phyloP scores from a whole-genome alignment of 371 early-diverging fungal genomes.

The Actinomortierella wolfii region DNA sequence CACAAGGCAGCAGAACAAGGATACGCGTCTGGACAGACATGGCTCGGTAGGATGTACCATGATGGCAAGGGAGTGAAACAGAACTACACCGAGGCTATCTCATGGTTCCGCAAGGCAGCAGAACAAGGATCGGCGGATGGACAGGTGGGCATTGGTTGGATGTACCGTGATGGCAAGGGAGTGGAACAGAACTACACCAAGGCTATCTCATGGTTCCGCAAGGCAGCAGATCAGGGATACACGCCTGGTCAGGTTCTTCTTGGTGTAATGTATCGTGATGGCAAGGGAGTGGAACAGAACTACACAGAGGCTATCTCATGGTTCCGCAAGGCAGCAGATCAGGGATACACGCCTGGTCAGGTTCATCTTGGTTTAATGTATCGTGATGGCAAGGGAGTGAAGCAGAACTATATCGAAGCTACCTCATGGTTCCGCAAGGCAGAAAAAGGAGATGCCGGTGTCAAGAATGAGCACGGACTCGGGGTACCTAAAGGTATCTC shows the following conservation, averaged over 20 bases:
- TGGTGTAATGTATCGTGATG: conserved; percentile 84
- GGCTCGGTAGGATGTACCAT: conserved; percentile 83
- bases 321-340: conserved; percentile 65
- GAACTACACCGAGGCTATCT: conserved; percentile 57
- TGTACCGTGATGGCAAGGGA: conserved; percentile 86
- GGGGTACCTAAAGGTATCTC: too few relatives aligned
- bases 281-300: conserved; percentile 72
- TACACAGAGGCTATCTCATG: conserved; percentile 70
- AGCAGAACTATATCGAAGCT: conserved; percentile 61
- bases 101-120: conserved; percentile 77
- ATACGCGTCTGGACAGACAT: conserved; percentile 64
- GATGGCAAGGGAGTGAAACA: conserved; percentile 79
- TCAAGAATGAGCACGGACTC: too few relatives aligned
- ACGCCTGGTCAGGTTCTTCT: conserved; percentile 76
- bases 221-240: conserved; percentile 80
- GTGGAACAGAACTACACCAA: conserved; percentile 56
- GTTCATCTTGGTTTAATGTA: conserved; percentile 76
- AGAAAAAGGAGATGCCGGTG: conserved; percentile 78
- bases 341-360: conserved; percentile 81
- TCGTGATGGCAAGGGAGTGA: conserved; percentile 81
- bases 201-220: conserved; percentile 82
- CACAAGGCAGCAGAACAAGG: conserved; percentile 70
- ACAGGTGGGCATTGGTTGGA: conserved; percentile 81
- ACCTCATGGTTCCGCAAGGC: conserved; percentile 72
- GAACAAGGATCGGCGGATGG: conserved; percentile 79